phyloP scores from a whole-genome alignment of 164 flowering plant genomes.

The Tetrastigma voinierianum region DNA sequence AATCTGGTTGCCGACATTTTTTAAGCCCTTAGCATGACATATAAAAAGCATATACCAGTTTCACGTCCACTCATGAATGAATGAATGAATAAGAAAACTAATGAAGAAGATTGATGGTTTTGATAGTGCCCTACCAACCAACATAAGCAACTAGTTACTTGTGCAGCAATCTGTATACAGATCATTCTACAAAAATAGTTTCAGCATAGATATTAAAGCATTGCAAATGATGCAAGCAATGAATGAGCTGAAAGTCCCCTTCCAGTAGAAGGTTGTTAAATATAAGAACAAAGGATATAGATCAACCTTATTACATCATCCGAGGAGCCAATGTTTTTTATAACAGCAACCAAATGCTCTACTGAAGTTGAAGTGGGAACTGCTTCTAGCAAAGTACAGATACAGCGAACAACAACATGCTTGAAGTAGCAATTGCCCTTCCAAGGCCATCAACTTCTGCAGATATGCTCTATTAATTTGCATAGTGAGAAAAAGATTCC shows the following conservation, averaged over 20 bases:
- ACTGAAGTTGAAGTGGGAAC: constrained; percentile 87
- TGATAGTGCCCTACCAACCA: too few relatives aligned
- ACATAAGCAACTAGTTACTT: too few relatives aligned
- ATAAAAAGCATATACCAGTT: too few relatives aligned
- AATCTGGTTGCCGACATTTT: too few relatives aligned
- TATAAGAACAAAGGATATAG: neutral
- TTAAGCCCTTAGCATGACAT: too few relatives aligned
- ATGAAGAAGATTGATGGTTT: too few relatives aligned
- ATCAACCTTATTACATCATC: constrained; percentile 76
- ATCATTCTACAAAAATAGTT: too few relatives aligned
- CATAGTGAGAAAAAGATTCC: neutral
- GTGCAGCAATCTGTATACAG: too few relatives aligned
- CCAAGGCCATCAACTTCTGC: constrained; percentile 65
- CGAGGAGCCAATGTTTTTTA: constrained; percentile 62
- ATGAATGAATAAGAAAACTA: too few relatives aligned
- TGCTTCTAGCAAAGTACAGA: constrained; percentile 82
- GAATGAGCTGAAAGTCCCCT: neutral
- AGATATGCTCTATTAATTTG: constrained; percentile 64
- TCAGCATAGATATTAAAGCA: neutral
- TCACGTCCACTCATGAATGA: too few relatives aligned
- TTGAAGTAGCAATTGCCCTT: constrained; percentile 41
- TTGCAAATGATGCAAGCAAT: neutral
- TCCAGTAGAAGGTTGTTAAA: neutral
- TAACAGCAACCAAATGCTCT: constrained; percentile 61
- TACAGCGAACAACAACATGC: constrained; percentile 69